A percentile compares a stretch with the other conserved stretches of the same genome.
Evolutionary conservation across 1,284 basidiomycete genomes (phyloP).

Genomic region (Phlebopus sp.): DNA sequence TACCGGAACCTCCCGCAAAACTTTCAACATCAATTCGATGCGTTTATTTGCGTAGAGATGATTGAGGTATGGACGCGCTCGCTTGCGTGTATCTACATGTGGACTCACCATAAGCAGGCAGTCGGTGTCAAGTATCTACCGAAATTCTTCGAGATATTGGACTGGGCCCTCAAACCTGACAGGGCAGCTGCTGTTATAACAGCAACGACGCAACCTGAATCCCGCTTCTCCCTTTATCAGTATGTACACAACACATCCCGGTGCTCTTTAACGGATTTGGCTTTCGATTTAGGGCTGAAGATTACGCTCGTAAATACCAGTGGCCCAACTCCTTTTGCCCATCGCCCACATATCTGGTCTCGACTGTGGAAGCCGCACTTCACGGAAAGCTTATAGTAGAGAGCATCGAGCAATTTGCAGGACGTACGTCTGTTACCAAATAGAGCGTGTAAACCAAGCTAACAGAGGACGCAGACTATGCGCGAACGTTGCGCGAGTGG

Average conservation of each 20-base stretch:
- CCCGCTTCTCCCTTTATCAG: constrained; percentile 29
- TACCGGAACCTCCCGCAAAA: constrained; percentile 37
- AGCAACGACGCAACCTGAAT: constrained; percentile 51
- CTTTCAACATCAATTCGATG: constrained; percentile 41
- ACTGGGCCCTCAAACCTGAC: constrained; percentile 41
- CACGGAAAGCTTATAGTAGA: constrained; percentile 40
- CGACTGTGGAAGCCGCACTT: constrained; percentile 25
- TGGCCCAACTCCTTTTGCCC: constrained; percentile 49
- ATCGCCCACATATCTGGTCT: constrained; percentile 34
- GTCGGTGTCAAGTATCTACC: constrained; percentile 12
- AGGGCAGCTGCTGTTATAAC: constrained; percentile 44
- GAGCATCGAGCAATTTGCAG: constrained; percentile 42
- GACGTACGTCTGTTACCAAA: constrained; percentile 20
- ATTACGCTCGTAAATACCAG: constrained; percentile 45
- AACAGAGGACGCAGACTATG: constrained; percentile 37
- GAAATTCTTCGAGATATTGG: constrained; percentile 37
- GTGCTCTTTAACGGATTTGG: not conserved
- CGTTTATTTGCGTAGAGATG: constrained; percentile 51
- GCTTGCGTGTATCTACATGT: constrained; percentile 23
- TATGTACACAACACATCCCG: constrained; percentile 11
- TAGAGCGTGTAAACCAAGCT: not conserved
- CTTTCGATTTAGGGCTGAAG: constrained; percentile 33
- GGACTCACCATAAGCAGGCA: constrained; percentile 5
- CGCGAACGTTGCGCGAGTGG: constrained; percentile 52
- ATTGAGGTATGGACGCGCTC: constrained; percentile 42